These are phyloP conservation scores for Calocybe indica DNA, from an alignment of 768 basidiomycete species.

Conservation along the genomic window DNA sequence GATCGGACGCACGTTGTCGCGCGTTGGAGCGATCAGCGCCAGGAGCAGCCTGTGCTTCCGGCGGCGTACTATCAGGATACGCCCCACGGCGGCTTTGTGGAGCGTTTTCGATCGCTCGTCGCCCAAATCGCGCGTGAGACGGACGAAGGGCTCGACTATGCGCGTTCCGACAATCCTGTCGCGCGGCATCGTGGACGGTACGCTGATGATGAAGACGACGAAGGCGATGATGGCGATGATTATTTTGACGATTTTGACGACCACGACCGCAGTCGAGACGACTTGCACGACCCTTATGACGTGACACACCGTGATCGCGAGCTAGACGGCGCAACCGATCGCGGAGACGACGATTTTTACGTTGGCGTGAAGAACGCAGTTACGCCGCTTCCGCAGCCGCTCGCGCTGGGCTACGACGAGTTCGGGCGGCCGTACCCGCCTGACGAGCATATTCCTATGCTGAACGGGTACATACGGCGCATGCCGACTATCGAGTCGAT, in stretches of 20 bases:
- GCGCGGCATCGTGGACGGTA: neutral
- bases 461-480: conserved; percentile 60
- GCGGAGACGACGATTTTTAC: conserved; percentile 4
- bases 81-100: conserved; percentile 30
- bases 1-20: neutral
- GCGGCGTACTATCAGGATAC: neutral
- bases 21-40: neutral
- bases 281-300: neutral
- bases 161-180: conserved; percentile 20
- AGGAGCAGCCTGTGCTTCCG: neutral
- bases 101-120: conserved; percentile 46
- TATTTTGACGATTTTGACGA: too few species aligned
- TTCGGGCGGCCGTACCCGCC: conserved; percentile 40
- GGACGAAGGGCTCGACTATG: conserved; percentile 38
- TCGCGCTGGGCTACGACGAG: conserved; percentile 38
- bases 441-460: conserved; percentile 49
- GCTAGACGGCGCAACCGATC: conserved; percentile 15
- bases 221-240: neutral
- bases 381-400: conserved; percentile 18
- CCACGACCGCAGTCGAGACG: neutral
- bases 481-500: conserved; percentile 82
- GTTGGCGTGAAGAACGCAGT: conserved; percentile 2
- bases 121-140: conserved; percentile 47
- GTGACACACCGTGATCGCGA: conserved; percentile 1
- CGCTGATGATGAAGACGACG: conserved; percentile 3